Conservation (phyloP, 2,329 filamentous ascomycete genomes). For the Nemania sp. region DNA sequence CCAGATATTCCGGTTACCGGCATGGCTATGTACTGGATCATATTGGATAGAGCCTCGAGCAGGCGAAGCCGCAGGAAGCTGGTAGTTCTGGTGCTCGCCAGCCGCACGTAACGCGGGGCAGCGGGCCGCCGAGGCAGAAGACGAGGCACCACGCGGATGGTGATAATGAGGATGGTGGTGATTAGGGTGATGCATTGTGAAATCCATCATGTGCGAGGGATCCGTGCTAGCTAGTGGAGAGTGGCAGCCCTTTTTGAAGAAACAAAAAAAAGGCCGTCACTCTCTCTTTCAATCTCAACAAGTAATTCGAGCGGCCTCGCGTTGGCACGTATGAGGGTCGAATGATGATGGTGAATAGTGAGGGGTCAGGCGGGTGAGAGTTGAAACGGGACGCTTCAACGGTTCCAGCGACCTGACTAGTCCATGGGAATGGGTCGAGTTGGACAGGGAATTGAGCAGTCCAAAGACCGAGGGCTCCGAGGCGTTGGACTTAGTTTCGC, state of each 20-base stretch:
- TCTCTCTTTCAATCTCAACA: constrained; percentile 26
- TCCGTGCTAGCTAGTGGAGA: constrained; percentile 41
- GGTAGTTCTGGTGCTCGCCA: constrained; percentile 45
- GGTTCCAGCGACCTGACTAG: constrained; percentile 24
- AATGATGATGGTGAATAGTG: constrained; percentile 24
- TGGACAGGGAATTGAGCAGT: constrained; percentile 19
- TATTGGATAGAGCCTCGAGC: constrained; percentile 40
- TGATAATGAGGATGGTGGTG: constrained; percentile 41
- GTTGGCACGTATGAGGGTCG: constrained; percentile 36
- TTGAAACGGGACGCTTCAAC: constrained; percentile 21
- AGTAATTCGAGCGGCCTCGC: constrained; percentile 6
- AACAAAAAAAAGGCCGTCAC: constrained; percentile 18
- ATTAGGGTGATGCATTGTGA: constrained; percentile 44
- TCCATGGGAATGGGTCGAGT: constrained; percentile 28
- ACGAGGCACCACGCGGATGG: constrained; percentile 27
- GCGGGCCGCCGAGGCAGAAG: constrained; percentile 42
- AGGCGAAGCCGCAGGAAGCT: constrained; percentile 37
- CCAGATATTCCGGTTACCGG: constrained; percentile 21
- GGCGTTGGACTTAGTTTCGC: constrained; percentile 12
- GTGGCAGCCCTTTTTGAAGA: constrained; percentile 28
- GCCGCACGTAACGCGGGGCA: constrained; percentile 49
- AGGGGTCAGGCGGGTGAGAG: constrained; percentile 33
- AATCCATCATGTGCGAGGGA: constrained; percentile 50
- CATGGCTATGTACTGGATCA: constrained; percentile 43
- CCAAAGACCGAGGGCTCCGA: constrained; percentile 28